These are phyloP conservation scores for Ettlia oleoabundans DNA, from an alignment of 139 green algal genomes.

Conservation along the genomic window DNA sequence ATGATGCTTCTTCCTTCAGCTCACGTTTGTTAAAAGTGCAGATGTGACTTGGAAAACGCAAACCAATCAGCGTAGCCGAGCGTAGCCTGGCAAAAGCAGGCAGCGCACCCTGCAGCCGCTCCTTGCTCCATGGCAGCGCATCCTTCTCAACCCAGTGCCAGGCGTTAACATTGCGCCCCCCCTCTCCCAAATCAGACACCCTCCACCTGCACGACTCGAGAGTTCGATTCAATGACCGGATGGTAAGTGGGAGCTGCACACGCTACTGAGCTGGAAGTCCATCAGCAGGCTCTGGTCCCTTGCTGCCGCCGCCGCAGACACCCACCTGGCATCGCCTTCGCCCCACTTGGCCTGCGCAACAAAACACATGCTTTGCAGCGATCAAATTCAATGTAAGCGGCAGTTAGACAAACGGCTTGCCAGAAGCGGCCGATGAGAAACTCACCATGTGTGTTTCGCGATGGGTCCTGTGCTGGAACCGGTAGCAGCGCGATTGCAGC, in stretches of 20 bases:
- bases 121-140: conserved; percentile 68
- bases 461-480: no score
- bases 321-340: conserved; percentile 83
- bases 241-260: not conserved
- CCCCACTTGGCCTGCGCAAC: conserved; percentile 77
- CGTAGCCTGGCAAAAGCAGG: not conserved
- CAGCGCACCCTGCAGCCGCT: conserved; percentile 50
- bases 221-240: not conserved
- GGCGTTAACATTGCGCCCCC: conserved; percentile 81
- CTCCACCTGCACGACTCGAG: conserved; percentile 59
- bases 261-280: no score
- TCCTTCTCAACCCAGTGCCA: conserved; percentile 93
- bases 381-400: not conserved
- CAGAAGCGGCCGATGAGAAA: not conserved
- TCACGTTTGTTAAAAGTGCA: not conserved
- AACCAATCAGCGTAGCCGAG: not conserved
- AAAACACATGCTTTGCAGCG: not conserved
- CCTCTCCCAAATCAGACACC: conserved; percentile 81
- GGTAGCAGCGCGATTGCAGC: no score
- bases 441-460: no score
- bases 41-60: not conserved
- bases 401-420: not conserved
- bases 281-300: no score
- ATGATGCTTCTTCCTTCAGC: not conserved
- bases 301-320: not conserved